Percentiles rank a stretch among this genome's conserved stretches.
Conservation (phyloP, 1,139 yeast species). For the Protomyces gravidus region DNA sequence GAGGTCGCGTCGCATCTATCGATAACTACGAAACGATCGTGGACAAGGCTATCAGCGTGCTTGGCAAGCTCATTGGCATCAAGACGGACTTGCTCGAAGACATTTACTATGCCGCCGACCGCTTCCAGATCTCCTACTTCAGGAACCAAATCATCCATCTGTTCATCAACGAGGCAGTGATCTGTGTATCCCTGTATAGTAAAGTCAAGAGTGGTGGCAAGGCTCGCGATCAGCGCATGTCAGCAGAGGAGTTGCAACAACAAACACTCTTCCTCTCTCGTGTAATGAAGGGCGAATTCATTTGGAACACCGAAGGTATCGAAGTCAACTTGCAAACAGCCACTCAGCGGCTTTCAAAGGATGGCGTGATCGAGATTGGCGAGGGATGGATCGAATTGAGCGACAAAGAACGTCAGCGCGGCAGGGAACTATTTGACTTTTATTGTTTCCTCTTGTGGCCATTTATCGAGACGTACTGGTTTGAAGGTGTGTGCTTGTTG, state of each 20-base stretch:
- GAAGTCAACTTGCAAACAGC: slow-evolving; percentile 41
- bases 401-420: slow-evolving; percentile 39
- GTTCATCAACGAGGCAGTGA: slow-evolving; percentile 45
- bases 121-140: slow-evolving; percentile 45
- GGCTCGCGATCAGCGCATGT: slow-evolving; percentile 35
- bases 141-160: slow-evolving; percentile 46
- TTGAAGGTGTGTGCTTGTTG: slow-evolving; percentile 43
- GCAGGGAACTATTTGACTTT: slow-evolving; percentile 44
- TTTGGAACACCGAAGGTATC: slow-evolving; percentile 43
- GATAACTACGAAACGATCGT: slow-evolving; percentile 42
- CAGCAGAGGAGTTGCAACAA: slow-evolving; percentile 36
- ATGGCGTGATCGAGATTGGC: slow-evolving; percentile 37
- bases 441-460: slow-evolving; percentile 48
- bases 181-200: slow-evolving; percentile 43
- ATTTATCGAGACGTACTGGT: slow-evolving; percentile 47
- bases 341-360: slow-evolving; percentile 38
- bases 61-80: slow-evolving; percentile 44
- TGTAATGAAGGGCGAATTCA: slow-evolving; percentile 45
- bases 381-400: slow-evolving; percentile 38
- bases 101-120: slow-evolving; percentile 44
- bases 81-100: slow-evolving; percentile 42
- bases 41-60: slow-evolving; percentile 43
- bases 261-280: slow-evolving; percentile 42
- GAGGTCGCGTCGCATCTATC: slow-evolving; percentile 43
- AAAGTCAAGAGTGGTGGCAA: slow-evolving; percentile 36